Base-by-base conservation (phyloP, 2,329 filamentous ascomycete genomes). In the Neoascochyta sp. region DNA sequence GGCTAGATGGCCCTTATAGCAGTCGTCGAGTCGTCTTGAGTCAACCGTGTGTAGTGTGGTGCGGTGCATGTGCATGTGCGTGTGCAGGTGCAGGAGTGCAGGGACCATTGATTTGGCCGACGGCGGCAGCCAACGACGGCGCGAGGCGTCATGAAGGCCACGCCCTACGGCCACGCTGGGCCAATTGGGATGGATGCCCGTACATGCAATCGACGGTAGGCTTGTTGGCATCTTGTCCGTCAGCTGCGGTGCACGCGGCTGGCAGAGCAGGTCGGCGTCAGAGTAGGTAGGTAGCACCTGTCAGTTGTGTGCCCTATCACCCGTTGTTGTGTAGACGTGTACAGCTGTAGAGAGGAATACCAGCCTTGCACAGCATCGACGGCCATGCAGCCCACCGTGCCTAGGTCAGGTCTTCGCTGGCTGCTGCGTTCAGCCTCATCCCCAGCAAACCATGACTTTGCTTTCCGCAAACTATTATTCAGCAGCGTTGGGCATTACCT, bases 111-210 rank as follows among this genome's bases (percentile, higher is more conserved):
- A 24, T 30, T 38, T 38, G 34, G 30, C 34, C 23, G 30, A 38
- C 30, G 26, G 34, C 12, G 22, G 14, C 35, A 30, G 35, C 27
- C 16, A 29, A 24, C 14, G 17, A 30, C 8, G 27, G 24, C 30
- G 30, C 35, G 30, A 24, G 35, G 35, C 29, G 20, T 38, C 27
- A 38, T 24, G 16, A 34, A n/a, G n/a, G n/a, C 13, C 27, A 38
- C 27, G 27, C 35, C 35, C 30, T 38, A 26, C 21, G 22, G 19
- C 13, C 3, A 23, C 10, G n/a, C 15, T 20, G 23, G 29, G 24
- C 35, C 35, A 38, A 38, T 38, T 13, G 13, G 12, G 8, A 3
- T n/a, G n/a, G n/a, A n/a, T n/a, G n/a, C n/a, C n/a, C n/a, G n/a
- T n/a, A n/a, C n/a, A n/a, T n/a, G n/a, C n/a, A n/a, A n/a, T n/a